Evolutionary conservation across 1,284 basidiomycete species (phyloP), one percentile per base, ranked within the genome.

Genomic region (Tetrapyrgos nigripes): DNA sequence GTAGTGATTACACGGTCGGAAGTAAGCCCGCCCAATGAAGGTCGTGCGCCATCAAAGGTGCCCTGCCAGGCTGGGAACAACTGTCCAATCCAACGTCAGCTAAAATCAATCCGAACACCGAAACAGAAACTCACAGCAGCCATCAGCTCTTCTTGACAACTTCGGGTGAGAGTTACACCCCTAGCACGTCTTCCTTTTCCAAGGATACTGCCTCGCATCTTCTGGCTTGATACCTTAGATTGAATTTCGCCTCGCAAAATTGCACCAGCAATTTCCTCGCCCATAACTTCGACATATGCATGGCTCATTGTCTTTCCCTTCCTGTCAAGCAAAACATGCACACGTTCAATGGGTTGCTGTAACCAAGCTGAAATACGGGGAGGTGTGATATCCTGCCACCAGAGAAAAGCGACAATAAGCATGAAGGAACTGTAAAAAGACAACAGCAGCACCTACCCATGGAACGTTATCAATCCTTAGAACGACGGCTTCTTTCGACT

Each of bases 391-490:
- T 93, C 91, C 91, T 92, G 58, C 19, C 8, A 40, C 4, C 5
- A 21, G 53, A 13, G 59, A 57, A 49, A 29, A 60, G 49, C 26
- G 53, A 62, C 43, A 64, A 46, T 45, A 51, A 56, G 24, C 40
- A 35, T 31, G 44, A 54, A 33, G 48, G 27, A 33, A 52, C 56
- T n/a, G n/a, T n/a, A 33, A 35, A 40, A 46, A 17, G 44, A 53
- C n/a, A 53, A 46, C 57, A 58, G 31, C 44, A 44, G 48, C 24
- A 74, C 86, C 45, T 70, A 92, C 90, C 91, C 91, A 93, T 52
- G 92, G 92, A 55, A 93, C 90, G 64, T 93, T 93, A 67, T 93
- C 92, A 64, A 93, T 89, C 24, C 91, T 79, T 50, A 93, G 78
- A 17, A 93, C 90, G 37, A 86, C 79, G 31, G 79, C 75, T 33